phyloP scores from a whole-genome alignment of 805 yeast species.

The Priceomyces melissophilus region DNA sequence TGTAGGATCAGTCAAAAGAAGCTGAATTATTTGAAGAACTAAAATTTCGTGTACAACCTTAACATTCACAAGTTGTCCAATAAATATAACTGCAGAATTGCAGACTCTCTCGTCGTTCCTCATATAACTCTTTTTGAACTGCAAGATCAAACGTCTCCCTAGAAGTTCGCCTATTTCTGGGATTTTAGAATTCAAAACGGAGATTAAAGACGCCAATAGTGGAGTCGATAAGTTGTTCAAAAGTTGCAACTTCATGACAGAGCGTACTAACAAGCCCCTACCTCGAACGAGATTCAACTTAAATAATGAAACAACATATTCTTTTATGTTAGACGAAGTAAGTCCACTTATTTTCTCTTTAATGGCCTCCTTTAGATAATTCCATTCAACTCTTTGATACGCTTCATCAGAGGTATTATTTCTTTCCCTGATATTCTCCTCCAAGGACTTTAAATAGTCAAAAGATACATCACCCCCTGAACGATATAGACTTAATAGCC shows the following conservation, averaged over 20 bases:
- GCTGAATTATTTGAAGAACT: slow-evolving; percentile 32
- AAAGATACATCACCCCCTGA: slow-evolving; percentile 53
- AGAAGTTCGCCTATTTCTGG: slow-evolving; percentile 67
- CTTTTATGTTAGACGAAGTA: slow-evolving; percentile 44
- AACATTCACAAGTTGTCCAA: slow-evolving; percentile 63
- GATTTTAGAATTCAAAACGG: slow-evolving; percentile 60
- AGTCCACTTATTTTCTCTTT: slow-evolving; percentile 48
- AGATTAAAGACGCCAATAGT: slow-evolving; percentile 54
- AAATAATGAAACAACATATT: slow-evolving; percentile 49
- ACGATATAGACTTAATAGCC: slow-evolving; percentile 1
- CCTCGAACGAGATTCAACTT: slow-evolving; percentile 58
- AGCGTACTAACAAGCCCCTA: slow-evolving; percentile 55
- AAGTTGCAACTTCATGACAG: slow-evolving; percentile 53
- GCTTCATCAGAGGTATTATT: slow-evolving; percentile 5
- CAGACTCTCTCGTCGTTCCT: slow-evolving; percentile 44
- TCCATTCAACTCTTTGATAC: slow-evolving; percentile 58
- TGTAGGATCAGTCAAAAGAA: slow-evolving; percentile 41
- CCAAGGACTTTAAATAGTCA: slow-evolving; percentile 43
- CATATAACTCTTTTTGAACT: slow-evolving; percentile 54
- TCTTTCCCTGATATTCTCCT: slow-evolving; percentile 16
- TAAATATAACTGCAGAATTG: slow-evolving; percentile 41
- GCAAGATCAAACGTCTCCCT: slow-evolving; percentile 49
- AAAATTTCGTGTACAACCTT: slow-evolving; percentile 43
- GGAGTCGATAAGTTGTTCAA: slow-evolving; percentile 38
- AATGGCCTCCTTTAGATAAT: slow-evolving; percentile 42